Evolutionary conservation across 108 stramenopile genomes (phyloP).

Genomic region (Hondaea fermentalgiana): DNA sequence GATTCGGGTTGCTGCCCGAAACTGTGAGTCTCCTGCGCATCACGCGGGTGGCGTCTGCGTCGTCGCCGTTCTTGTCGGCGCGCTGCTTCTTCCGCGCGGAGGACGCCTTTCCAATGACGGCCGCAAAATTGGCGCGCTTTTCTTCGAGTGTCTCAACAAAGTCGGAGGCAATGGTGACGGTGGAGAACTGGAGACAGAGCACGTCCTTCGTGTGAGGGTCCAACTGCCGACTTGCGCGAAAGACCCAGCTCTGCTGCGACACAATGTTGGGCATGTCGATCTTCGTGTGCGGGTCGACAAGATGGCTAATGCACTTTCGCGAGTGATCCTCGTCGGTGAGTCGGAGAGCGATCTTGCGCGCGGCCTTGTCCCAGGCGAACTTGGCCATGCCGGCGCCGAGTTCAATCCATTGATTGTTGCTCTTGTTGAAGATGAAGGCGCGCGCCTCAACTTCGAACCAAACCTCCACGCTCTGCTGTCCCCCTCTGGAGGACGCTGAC

Average conservation of each 20-base stretch:
- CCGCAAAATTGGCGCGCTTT: background rate
- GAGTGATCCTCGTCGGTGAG: background rate
- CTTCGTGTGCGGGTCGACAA: background rate
- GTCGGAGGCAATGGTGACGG: background rate
- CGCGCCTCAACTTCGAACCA: background rate
- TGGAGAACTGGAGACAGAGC: background rate
- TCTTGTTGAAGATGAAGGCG: conserved; percentile 12
- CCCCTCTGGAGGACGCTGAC: too few relatives aligned
- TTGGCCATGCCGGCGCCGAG: background rate
- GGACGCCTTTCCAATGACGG: background rate
- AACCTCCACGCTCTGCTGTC: background rate
- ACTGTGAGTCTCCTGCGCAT: conserved; percentile 1
- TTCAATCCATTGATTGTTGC: background rate
- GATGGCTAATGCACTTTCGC: background rate
- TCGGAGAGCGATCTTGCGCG: background rate
- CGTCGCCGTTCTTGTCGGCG: background rate
- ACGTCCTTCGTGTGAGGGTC: background rate
- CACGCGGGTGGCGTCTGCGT: background rate
- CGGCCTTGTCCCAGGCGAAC: background rate
- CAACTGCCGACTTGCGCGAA: background rate
- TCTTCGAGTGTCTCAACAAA: background rate
- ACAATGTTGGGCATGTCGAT: background rate
- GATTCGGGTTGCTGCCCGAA: background rate
- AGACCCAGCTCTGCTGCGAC: background rate
- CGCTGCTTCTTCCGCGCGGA: background rate